Base-by-base conservation (phyloP, 768 basidiomycete species). In the Phylloporus sp. region DNA sequence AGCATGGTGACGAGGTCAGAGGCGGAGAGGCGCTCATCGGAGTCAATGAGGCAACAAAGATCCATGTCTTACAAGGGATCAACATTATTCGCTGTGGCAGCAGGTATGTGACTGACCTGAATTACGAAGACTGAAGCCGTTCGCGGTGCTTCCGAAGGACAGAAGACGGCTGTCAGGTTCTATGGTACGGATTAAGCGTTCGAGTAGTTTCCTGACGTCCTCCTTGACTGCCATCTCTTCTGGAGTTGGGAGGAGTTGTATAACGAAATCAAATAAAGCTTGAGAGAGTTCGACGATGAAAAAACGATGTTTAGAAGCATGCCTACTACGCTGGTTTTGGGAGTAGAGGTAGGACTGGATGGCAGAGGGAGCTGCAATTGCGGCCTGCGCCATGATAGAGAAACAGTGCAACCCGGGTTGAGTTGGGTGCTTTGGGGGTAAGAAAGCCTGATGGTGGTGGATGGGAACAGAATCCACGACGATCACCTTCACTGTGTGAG, bases 101-200 rank as follows among this genome's bases (percentile, higher is more conserved):
- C 45, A 24, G 22, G 36, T 50, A 54, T 48, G 54, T 29, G 22
- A 59, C 76, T 50, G 47, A 90, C 95, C 95, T 55, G 93, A 95
- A 74, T 97, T 97, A 59, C 93, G 81, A 62, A 98, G 81, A 67
- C 91, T 94, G 76, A 98, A 95, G 52, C 95, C 94, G 64, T 97
- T 98, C 11, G 94, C 95, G 32, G 92, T 97, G 66, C 91, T 94
- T 29, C 95, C 95, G 68, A 99, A 99, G 50, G 93, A 92, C 60
- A 95, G 72, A 60, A 99, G 74, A 47, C 91, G 84, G 58, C 89
- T 89, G 61, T 91, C 81, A 39, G 94, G 95, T 68, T 95, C 91
- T 72, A 99, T 91, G 40, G 91, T 94, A 66, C 91, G 82, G 67
- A 95, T 95, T 71, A 99, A 84, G 60, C 91, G 82, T 75, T 99